Evolutionary conservation across 73 alveolate species (phyloP), one percentile per base, ranked within the genome.

Genomic region (Paramecium biaurelia): DNA sequence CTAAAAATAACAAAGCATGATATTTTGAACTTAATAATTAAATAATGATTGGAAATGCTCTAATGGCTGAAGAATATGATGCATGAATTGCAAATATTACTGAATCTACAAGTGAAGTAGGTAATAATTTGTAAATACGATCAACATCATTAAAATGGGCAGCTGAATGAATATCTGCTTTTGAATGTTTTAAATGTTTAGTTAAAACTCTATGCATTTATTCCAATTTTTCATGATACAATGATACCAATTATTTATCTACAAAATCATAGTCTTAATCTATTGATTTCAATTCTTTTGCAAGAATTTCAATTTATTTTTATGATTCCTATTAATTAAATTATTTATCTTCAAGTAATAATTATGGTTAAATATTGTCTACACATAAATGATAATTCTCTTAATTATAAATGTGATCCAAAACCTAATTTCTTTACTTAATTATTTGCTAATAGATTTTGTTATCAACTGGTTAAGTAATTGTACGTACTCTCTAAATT

Each of bases 121-220:
- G 90, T 79, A 79, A 24, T 45, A 79, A 47, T 47, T 79, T 79
- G 28, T 79, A 79, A 10, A 45, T 79, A 43, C 63, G 45, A 47
- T 79, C 90, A n/a, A 79, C 90, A 47, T 79, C 90, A 43, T 79
- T 79, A 18, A 79, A 79, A 34, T 79, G 90, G 15, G 90, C 90
- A 43, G 90, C 63, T 42, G 70, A 79, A 47, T 79, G 90, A 4
- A 79, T 79, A 79, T 79, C 90, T 7, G 90, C 90, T 45, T 79
- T 79, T 18, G 90, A 79, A 34, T 79, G 72, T 24, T 34, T 41
- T 23, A 79, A 45, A 79, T 79, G 90, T 23, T 79, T 79, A 0
- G 74, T 43, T 30, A 79, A 63, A 10, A 79, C 56, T 79, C 56
- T 79, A 45, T 79, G 45, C 49, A 79, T 42, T 34, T 79, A 43